Evolutionary conservation across 371 early-diverging fungal species (phyloP).

Genomic region (Rhizopus arrhizus): DNA sequence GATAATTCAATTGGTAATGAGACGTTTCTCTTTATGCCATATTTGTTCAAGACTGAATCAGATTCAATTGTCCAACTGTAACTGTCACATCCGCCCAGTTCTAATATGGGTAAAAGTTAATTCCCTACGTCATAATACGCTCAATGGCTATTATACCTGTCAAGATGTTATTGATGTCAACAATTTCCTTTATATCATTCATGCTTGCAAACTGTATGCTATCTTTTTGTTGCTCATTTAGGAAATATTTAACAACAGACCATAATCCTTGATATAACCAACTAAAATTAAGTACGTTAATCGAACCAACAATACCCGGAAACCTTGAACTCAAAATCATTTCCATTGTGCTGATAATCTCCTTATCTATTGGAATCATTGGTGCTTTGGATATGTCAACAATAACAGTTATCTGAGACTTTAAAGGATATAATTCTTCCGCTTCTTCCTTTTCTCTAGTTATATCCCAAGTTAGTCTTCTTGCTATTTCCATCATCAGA

Average conservation of each 20-base stretch:
- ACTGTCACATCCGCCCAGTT: slow-evolving; percentile 37
- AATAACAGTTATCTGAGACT: slow-evolving; percentile 41
- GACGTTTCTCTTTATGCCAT: slow-evolving; percentile 16
- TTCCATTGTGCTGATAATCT: slow-evolving; percentile 31
- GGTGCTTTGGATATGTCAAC: slow-evolving; percentile 48
- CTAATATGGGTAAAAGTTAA: slow-evolving; percentile 12
- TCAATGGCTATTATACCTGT: slow-evolving; percentile 19
- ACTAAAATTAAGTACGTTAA: slow-evolving; percentile 50
- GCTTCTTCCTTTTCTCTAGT: slow-evolving; percentile 24
- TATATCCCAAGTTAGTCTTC: slow-evolving; percentile 40
- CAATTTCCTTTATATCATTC: slow-evolving; percentile 29
- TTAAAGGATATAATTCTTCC: slow-evolving; percentile 21
- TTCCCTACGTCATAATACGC: background rate
- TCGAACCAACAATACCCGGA: slow-evolving; percentile 36
- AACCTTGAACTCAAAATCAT: slow-evolving; percentile 35
- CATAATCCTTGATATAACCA: slow-evolving; percentile 55
- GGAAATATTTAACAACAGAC: slow-evolving; percentile 43
- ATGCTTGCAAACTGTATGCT: slow-evolving; percentile 37
- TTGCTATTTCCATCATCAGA: slow-evolving; percentile 49
- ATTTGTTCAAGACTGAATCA: slow-evolving; percentile 36
- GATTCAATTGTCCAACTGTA: slow-evolving; percentile 41
- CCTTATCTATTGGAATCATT: slow-evolving; percentile 41
- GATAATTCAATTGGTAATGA: slow-evolving; percentile 8
- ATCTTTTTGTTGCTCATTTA: slow-evolving; percentile 42
- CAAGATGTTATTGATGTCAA: slow-evolving; percentile 30